Base-by-base conservation (phyloP, 495 filamentous ascomycete genomes). In the Lasiosphaeria ovina region DNA sequence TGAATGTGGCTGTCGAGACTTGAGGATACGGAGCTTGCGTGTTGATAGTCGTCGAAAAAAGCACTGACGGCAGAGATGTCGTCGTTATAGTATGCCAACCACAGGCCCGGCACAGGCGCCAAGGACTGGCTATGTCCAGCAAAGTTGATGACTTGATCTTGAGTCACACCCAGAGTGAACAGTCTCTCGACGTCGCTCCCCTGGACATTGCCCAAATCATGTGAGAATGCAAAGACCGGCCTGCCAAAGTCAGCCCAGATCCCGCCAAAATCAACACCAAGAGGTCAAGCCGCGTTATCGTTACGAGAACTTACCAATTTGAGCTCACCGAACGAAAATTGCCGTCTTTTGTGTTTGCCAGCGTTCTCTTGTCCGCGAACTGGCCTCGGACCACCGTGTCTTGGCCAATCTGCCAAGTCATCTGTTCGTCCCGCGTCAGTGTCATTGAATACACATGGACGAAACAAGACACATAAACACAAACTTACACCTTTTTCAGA, bases 171-270 rank as follows among this genome's bases (percentile, higher is more conserved):
- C 58, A 98, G 81, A 3, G 90, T 93, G 66, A 92, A 96, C n/a
- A 91, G 76, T 12, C 73, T 77, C 35, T 72, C 77, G 3, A 73
- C 68, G 0, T 66, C 59, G 4, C 56, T 55, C 0, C 35, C 51
- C 10, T 67, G 61, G 34, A 82, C 70, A 35, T 69, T 65, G 9
- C 78, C 79, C 69, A 96, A 87, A 16, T 87, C 81, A 66, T 94
- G 93, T 31, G 89, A 82, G 69, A 95, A 96, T 0, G 89, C 92
- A 76, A 98, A 96, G 11, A 95, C 89, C 0, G 93, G 93, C 76
- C 79, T 81, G 35, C 0, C 9, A n/a, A 54, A 10, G 51, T 74
- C 10, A 75, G 67, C 47, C 44, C 45, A 7, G 10, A 4, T 3
- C n/a, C 47, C 34, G 11, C 5, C n/a, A 42, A 5, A 17, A 42